These are phyloP conservation scores for Aspergillus sparsus DNA, from an alignment of 495 filamentous ascomycete genomes.

Conservation along the genomic window DNA sequence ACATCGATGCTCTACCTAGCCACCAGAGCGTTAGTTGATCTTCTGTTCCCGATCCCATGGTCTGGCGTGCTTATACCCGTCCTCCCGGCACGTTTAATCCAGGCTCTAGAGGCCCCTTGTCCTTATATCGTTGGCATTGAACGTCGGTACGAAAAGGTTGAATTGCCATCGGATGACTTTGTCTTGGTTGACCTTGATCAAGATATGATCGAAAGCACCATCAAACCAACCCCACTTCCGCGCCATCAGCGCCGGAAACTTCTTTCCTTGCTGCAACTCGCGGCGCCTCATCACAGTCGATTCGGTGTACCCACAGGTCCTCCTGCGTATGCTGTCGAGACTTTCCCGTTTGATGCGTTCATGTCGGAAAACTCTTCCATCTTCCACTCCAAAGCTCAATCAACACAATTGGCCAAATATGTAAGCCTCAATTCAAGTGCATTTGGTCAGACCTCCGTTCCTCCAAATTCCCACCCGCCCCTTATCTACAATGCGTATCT, in stretches of 20 bases:
- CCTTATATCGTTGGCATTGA: conserved; percentile 97
- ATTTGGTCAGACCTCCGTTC: conserved; percentile 68
- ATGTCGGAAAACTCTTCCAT: conserved; percentile 81
- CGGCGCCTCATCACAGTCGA: conserved; percentile 85
- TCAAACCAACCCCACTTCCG: conserved; percentile 71
- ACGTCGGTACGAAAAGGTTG: conserved; percentile 85
- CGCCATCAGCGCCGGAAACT: conserved; percentile 90
- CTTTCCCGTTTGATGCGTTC: conserved; percentile 86
- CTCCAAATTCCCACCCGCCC: conserved; percentile 46
- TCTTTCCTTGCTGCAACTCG: conserved; percentile 79
- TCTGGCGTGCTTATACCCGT: conserved; percentile 90
- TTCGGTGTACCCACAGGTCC: conserved; percentile 85
- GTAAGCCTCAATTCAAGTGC: conserved; percentile 84
- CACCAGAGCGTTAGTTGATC: conserved; percentile 74
- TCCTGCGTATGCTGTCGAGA: conserved; percentile 90
- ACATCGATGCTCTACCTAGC: conserved; percentile 95
- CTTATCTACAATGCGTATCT: conserved; percentile 89
- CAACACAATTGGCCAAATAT: conserved; percentile 77
- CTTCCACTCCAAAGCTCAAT: conserved; percentile 67
- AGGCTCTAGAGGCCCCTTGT: conserved; percentile 90
- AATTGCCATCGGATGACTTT: conserved; percentile 94
- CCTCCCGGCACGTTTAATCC: conserved; percentile 81
- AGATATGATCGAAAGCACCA: conserved; percentile 80
- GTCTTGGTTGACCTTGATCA: conserved; percentile 92
- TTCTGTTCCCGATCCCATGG: conserved; percentile 92